Base-by-base conservation (phyloP, 441 rosid species). In the Gossypium schwendimanii region DNA sequence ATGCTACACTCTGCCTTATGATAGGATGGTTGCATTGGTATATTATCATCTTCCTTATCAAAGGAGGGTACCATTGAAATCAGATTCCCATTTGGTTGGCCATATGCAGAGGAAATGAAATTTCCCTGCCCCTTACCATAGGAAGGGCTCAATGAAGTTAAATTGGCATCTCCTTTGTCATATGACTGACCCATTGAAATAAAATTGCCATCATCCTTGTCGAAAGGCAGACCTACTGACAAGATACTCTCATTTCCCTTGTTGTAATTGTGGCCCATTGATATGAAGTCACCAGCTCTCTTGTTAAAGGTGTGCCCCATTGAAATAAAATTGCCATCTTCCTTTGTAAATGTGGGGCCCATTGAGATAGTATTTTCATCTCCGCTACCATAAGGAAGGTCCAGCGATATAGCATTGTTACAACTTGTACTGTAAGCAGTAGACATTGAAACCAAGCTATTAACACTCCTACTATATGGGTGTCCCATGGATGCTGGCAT, bases 141-240 rank as follows among this genome's bases (percentile, higher is more conserved):
- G 62, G 81, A 57, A 52, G 83, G 66, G 70, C 76, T 65, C 80
- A 80, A 59, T 23, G 87, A 79, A 33, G 75, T 63, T 52, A 54
- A 73, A 77, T 76, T 79, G 73, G 63, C 63, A 59, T 78, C 84
- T 33, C 70, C 79, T 74, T 82, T 85, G 31, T 41, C 81, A 71
- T 77, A 84, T 31, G 82, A 65, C 55, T 75, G 81, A 45, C 83
- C 81, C 73, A 82, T 77, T 36, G 86, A 74, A 12, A 78, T 74
- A 72, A 83, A 76, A 70, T 53, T 76, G 64, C 36, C 82, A 61
- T 76, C 81, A 24, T 50, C 76, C 76, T 84, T 83, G 61, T 75
- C 71, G 75, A 81, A 79, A 44, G 85, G 80, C 69, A 71, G 87
- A 73, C 80, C 82, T 82, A 80, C 74, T 1, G 83, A 79, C 73